Evolutionary conservation across 1,284 basidiomycete species (phyloP).

Genomic region (Flammula alnicola): DNA sequence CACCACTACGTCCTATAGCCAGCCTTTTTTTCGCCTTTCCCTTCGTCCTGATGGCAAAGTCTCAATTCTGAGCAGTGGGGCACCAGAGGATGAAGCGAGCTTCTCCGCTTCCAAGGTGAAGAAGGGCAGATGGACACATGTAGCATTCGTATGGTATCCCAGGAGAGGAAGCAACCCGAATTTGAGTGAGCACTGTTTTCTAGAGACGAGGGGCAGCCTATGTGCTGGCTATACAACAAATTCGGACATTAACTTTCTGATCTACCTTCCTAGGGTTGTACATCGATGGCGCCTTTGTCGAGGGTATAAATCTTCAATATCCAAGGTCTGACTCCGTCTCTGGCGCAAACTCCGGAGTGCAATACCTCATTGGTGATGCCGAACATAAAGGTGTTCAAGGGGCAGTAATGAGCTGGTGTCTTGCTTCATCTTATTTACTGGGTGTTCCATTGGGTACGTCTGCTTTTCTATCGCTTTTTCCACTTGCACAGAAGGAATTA

Average conservation of each 20-base stretch:
- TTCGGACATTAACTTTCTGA: neutral
- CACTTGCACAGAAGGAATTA: conserved; percentile 10
- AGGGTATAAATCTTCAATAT: conserved; percentile 64
- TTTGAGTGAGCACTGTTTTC: conserved; percentile 53
- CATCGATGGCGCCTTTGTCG: conserved; percentile 68
- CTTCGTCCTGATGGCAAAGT: conserved; percentile 62
- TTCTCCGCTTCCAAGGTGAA: conserved; percentile 52
- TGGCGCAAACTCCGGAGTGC: conserved; percentile 13
- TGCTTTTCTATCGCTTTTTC: neutral
- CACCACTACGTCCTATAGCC: conserved; percentile 38
- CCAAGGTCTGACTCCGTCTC: conserved; percentile 49
- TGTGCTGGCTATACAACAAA: no score
- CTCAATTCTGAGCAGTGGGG: conserved; percentile 50
- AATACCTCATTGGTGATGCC: conserved; percentile 59
- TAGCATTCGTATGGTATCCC: conserved; percentile 67
- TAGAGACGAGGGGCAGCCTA: no score
- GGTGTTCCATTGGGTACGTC: conserved; percentile 60
- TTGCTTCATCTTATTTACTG: conserved; percentile 69
- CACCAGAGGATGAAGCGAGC: conserved; percentile 36
- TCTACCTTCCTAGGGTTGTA: conserved; percentile 57
- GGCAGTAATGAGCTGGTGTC: conserved; percentile 64
- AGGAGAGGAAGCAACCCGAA: conserved; percentile 57
- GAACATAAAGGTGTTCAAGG: conserved; percentile 31
- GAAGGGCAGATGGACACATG: conserved; percentile 69
- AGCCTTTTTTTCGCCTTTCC: conserved; percentile 27